Conservation (phyloP, 2,329 filamentous ascomycete genomes). For the Talaromyces amestolkiae region DNA sequence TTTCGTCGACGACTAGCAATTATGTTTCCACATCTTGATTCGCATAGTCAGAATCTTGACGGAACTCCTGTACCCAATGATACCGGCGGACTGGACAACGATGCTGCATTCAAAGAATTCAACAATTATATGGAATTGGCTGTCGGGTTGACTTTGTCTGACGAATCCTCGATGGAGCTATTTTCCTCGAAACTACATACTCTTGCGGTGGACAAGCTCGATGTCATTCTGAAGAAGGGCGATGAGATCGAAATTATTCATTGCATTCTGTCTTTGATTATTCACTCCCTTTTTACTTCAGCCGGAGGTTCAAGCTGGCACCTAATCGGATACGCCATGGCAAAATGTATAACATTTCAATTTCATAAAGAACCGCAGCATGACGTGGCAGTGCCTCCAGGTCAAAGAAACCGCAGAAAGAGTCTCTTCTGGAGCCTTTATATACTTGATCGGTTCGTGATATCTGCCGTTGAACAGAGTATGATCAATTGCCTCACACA, state of each 20-base stretch:
- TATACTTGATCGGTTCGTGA: slow-evolving; percentile 22
- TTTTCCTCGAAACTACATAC: not conserved
- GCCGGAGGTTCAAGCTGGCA: slow-evolving; percentile 33
- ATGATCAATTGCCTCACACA: not conserved
- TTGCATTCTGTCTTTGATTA: slow-evolving; percentile 21
- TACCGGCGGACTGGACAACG: not conserved
- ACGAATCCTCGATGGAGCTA: not conserved
- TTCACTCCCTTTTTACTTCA: slow-evolving; percentile 27
- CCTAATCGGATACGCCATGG: slow-evolving; percentile 31
- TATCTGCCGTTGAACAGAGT: not conserved
- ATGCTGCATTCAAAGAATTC: not conserved
- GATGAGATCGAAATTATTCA: not conserved
- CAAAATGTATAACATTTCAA: slow-evolving; percentile 28
- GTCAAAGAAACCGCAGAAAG: slow-evolving; percentile 9
- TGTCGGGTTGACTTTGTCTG: not conserved
- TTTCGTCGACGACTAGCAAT: not conserved
- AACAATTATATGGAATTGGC: not conserved
- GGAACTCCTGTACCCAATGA: not conserved
- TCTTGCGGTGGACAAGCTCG: not conserved
- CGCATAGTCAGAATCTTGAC: not conserved
- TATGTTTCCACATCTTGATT: not conserved
- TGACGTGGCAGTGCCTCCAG: not conserved
- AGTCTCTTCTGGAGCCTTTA: slow-evolving; percentile 26
- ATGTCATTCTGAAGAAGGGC: not conserved
- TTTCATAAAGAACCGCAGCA: slow-evolving; percentile 26